phyloP scores from a whole-genome alignment of 2,329 filamentous ascomycete genomes.

The Zymoseptoria tritici region DNA sequence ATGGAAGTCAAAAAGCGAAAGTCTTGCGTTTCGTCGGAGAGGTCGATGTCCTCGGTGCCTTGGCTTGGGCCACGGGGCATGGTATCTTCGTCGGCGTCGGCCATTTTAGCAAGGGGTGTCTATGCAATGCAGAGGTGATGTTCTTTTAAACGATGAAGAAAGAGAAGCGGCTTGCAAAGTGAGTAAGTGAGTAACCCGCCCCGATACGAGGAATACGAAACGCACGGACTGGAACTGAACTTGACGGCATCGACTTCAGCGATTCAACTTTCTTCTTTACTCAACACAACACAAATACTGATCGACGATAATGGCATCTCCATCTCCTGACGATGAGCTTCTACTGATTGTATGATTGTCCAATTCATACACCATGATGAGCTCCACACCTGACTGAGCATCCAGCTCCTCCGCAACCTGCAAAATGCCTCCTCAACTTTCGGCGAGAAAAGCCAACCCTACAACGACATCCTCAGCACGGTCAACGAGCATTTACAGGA shows the following conservation, averaged over 20 bases:
- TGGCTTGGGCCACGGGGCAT: constrained; percentile 45
- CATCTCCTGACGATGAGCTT: constrained; percentile 23
- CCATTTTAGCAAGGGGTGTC: constrained; percentile 20
- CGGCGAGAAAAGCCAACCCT: constrained; percentile 27
- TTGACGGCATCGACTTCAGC: no score
- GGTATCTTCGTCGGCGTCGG: constrained; percentile 32
- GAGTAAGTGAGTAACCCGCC: no score
- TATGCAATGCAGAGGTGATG: no score
- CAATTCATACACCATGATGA: no score
- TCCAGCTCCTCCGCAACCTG: constrained; percentile 30
- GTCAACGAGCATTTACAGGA: constrained; percentile 27
- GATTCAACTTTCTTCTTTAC: background rate
- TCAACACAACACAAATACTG: background rate
- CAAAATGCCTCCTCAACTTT: constrained; percentile 31
- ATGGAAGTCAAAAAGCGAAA: constrained; percentile 64
- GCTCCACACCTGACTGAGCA: background rate
- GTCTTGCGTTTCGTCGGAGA: constrained; percentile 77
- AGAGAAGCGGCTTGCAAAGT: background rate
- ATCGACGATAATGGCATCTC: background rate
- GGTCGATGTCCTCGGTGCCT: constrained; percentile 67
- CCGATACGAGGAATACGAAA: no score
- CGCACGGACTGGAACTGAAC: no score
- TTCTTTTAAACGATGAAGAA: background rate
- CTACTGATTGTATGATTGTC: constrained; percentile 10
- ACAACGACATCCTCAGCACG: constrained; percentile 24